Base-by-base conservation (phyloP, 2,329 filamentous ascomycete species). In the Neofusicoccum cordaticola region DNA sequence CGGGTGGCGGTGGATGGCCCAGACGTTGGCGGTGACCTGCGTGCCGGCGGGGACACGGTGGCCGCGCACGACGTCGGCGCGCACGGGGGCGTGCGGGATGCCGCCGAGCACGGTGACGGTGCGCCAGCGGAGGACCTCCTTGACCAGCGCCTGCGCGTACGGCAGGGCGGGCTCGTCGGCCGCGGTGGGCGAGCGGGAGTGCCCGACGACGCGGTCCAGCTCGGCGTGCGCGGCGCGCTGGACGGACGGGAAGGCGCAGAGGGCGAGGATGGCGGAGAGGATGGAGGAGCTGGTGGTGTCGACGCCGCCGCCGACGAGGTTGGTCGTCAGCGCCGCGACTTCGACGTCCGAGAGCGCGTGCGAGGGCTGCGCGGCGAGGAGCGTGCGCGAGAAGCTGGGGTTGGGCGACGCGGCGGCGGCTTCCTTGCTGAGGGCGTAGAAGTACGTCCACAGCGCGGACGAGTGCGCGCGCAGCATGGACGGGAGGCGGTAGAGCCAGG, bases 21-120 rank as follows among this genome's bases (percentile, higher is more conserved):
- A 80, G 0, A 72, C 73, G 52, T 79, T 78, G 47, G 31, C 63
- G 39, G 75, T 61, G 15, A 78, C 64, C 11, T 71, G 69, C 0
- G 76, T 72, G 1, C 73, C 75, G 57, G 75, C 75, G 0, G 78
- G 78, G 12, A 80, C 74, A n/a, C 65, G 68, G 48, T 73, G 76
- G 3, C 76, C 77, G 63, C 68, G 67, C 56, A 75, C 74, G 5
- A 65, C 57, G 35, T 75, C 73, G 17, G 74, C 73, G 0, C 52
- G 45, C 22, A 63, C 72, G 0, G 67, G 64, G 2, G 69, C 70
- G 44, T 76, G 73, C 0, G 72, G 71, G 3, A 72, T 62, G 0
- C 71, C 73, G 0, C 71, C 73, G 0, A 71, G 42, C 15, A 70
- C 69, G n/a, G 27, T 66, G 1, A 67, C 70, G 7, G 73, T 72